phyloP scores from a whole-genome alignment of 169 alveolate genomes.

The Theileria annulata region DNA sequence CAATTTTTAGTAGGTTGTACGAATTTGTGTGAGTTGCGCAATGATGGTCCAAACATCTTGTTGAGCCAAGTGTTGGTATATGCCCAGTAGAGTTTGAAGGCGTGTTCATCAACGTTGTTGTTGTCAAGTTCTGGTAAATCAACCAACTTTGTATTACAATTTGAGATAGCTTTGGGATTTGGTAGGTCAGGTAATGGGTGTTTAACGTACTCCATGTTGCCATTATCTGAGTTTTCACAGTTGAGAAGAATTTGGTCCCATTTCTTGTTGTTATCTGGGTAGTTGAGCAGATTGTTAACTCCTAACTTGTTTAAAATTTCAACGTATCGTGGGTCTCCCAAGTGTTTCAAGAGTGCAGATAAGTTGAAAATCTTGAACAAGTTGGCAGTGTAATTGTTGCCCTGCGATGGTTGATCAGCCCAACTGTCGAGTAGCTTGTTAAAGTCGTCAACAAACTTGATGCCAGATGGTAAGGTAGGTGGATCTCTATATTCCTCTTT shows the following conservation, averaged over 20 bases:
- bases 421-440: slow-evolving; percentile 57
- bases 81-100: slow-evolving; percentile 63
- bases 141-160: slow-evolving; percentile 41
- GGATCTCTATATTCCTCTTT: slow-evolving; percentile 25
- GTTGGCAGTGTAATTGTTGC: slow-evolving; percentile 14
- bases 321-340: slow-evolving; percentile 61
- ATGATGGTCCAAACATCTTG: slow-evolving; percentile 40
- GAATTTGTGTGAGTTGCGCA: slow-evolving; percentile 9
- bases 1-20: slow-evolving; percentile 41
- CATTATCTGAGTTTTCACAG: neutral
- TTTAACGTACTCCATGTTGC: neutral
- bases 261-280: slow-evolving; percentile 40
- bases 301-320: slow-evolving; percentile 28
- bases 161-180: slow-evolving; percentile 34
- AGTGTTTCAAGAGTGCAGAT: slow-evolving; percentile 55
- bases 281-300: slow-evolving; percentile 28
- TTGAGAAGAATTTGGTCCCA: slow-evolving; percentile 44
- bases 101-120: slow-evolving; percentile 26
- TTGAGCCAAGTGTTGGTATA: slow-evolving; percentile 62
- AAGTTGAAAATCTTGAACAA: slow-evolving; percentile 58
- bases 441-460: slow-evolving; percentile 59
- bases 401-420: slow-evolving; percentile 30
- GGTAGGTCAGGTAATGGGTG: slow-evolving; percentile 53
- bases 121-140: slow-evolving; percentile 54
- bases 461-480: slow-evolving; percentile 67